Base-by-base conservation (phyloP, 345 rosid species). In the Hibiscus trionum region DNA sequence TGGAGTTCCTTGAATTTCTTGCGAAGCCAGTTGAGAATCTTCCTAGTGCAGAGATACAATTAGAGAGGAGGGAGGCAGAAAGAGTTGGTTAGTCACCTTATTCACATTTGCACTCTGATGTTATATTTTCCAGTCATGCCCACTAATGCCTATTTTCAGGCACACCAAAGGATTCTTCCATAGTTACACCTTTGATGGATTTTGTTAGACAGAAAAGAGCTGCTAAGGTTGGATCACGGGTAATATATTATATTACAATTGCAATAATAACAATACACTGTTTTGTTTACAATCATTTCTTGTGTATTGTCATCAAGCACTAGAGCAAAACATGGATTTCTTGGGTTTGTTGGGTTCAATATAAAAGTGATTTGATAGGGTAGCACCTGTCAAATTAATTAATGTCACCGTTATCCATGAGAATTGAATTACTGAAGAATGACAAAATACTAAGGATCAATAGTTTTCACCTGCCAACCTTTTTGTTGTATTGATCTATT, bases 21-120 rank as follows among this genome's bases (percentile, higher is more conserved):
- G 79, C 87, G 7, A 88, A 84, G 87, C 93, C 96, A 27, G 91
- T 84, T 7, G 91, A 90, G 82, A 88, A 86, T 78, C 93, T 85
- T 77, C 91, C 91, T 16, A 90, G 91, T 80, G 93, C 90, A 26
- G 96, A 84, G 77, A 81, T 85, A 77, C 96, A 88, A 75, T 62
- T 90, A 81, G 93, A 90, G 74, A 82, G 87, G 81, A 84, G 76
- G 72, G 93, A 88, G 80, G 88, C 87, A 14, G 96, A 90, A 75
- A 80, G 85, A 84, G 77, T 86, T 66, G 90, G 96, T 90, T 64
- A 71, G 86, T 80, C 4, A 7, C 14, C 46, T 50, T 44, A 72
- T 72, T 29, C 33, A 17, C 61, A 46, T 33, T 1, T 53, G 21
- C 60, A 16, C 15, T 17, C 7, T 35, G 63, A 65, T 27, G 60